Evolutionary conservation across 1,284 basidiomycete genomes (phyloP), one percentile per base, ranked within the genome.

Genomic region (Trichosporon sp.): DNA sequence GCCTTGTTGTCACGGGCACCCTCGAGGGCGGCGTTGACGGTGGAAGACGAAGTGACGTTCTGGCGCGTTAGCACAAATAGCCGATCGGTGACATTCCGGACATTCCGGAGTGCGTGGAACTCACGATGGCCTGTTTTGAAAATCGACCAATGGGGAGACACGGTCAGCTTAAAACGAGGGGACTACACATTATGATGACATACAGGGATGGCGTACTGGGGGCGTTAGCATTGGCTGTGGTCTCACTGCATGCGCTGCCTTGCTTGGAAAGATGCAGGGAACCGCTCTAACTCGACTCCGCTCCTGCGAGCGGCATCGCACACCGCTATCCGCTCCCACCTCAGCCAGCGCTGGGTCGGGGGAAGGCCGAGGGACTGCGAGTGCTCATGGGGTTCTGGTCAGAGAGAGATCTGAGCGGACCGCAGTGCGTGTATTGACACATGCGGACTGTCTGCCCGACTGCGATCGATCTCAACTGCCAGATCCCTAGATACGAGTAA

Each of bases 1-100:
- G 95, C 88, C 85, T 99, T 98, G 87, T 93, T 89, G 84, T 93
- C 92, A 71, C 92, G 89, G 68, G 93, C 93, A 74, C 91, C 93
- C 85, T 96, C 93, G 72, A 95, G 89, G 70, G 89, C 90, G 70
- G 92, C 91, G 82, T 94, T 93, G 73, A 89, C 92, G 67, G 89
- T 89, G 63, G 92, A 95, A 6, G 92, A 93, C 31, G 93, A 95
- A 68, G 92, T 93, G 70, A 91, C 89, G 81, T 94, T 94, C 81
- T 83, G 68, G 60, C 64, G 56, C 21, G 47, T 58, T n/a, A 42
- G 68, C 18, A 31, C 21, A 13, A 21, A 15, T 35, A 34, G 23
- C 34, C 11, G 21, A 29, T 29, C 53, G 53, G 23, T 29, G 56
- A 29, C 42, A 29, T 38, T 21, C 25, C 51, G 35, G n/a, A 31